Evolutionary conservation across 495 filamentous ascomycete genomes (phyloP), one percentile per base, ranked within the genome.

Genomic region (Xylaria cubensis): DNA sequence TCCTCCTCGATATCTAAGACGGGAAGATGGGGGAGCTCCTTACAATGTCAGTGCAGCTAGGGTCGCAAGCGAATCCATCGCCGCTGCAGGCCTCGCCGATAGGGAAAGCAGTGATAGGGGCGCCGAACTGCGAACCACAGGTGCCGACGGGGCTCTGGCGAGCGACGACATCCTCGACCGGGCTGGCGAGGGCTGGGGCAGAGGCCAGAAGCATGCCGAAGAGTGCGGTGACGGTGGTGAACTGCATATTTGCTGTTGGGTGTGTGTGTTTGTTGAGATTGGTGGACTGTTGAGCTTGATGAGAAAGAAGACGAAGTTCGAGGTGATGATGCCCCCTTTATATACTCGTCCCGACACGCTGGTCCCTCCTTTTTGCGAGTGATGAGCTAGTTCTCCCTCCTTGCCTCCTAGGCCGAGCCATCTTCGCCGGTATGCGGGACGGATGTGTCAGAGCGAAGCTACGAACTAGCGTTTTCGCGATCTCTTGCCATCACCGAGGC

Each of bases 161-260:
- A 12, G 39, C 5, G 10, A 26, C 34, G 65, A 58, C 19, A 0
- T 55, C 13, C n/a, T 34, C 41, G 26, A 62, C 53, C 8, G 67
- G 67, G 67, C n/a, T 62, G 39, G 67, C 55, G 17, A 69, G 51
- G 24, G 51, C 66, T 32, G 67, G 41, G 55, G 67, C 53, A 39
- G 67, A 46, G 42, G 67, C 67, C 4, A 69, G 67, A 24, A 69
- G 67, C 53, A 62, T 39, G 53, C 67, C 67, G 55, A 62, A 36
- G 53, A 61, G 39, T 0, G 67, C 55, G 67, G 55, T 69, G 55
- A 50, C 15, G 39, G 55, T 61, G 53, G 41, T 46, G 67, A 62
- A 61, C 55, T 69, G 67, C 67, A 69, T 69, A 46, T 61, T 69
- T 62, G 67, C 12, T 61, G 19, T 69, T 46, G 3, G 8, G 46